Conservation (phyloP, 345 rosid genomes). For the Eucalyptus pumila region DNA sequence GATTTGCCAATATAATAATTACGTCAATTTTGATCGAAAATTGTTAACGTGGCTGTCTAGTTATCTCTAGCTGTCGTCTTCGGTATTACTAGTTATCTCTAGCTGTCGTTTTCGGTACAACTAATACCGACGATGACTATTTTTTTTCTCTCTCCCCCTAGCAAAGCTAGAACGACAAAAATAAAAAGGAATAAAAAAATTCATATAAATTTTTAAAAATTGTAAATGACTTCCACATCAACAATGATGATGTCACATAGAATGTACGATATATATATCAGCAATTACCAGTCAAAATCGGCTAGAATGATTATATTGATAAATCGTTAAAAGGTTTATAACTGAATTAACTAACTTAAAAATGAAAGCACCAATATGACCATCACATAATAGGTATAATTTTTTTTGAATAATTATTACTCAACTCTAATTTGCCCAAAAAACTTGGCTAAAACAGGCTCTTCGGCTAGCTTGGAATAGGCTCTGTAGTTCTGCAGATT, state of each 20-base stretch:
- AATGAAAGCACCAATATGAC: too few species aligned
- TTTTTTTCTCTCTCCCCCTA: neutral
- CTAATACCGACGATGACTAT: accelerated
- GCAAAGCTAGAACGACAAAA: neutral
- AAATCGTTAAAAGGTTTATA: accelerated
- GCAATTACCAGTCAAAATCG: accelerated
- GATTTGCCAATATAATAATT: accelerated
- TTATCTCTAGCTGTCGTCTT: accelerated
- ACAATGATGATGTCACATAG: accelerated
- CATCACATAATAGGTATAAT: accelerated
- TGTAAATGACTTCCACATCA: too few species aligned
- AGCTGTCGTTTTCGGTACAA: accelerated
- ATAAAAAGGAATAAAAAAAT: too few species aligned
- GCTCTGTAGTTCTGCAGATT: too few species aligned
- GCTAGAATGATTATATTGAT: accelerated
- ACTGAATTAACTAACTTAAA: too few species aligned
- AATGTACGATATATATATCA: accelerated
- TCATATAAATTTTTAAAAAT: too few species aligned
- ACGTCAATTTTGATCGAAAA: neutral
- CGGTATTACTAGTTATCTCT: accelerated
- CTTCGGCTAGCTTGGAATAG: too few species aligned
- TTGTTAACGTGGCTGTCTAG: accelerated
- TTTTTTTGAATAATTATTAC: too few species aligned
- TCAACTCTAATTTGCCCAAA: too few species aligned
- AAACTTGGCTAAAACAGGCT: too few species aligned